phyloP scores from a whole-genome alignment of 257 asterid species.

The Plectranthus barbatus region DNA sequence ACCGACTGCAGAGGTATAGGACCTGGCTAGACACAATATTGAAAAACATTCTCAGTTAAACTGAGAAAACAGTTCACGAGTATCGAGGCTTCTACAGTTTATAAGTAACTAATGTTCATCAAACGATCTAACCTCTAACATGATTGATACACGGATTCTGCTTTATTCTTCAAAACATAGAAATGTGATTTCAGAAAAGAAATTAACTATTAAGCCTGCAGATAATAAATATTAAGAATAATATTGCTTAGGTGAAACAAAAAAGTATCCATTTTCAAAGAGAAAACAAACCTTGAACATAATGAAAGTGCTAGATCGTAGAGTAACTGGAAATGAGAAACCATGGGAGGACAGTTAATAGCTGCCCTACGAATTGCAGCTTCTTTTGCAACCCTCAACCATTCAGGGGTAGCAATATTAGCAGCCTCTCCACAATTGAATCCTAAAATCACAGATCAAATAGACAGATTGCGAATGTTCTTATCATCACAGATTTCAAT shows the following conservation, averaged over 20 bases:
- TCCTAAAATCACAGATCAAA: slow-evolving; percentile 38
- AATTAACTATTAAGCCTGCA: too few species aligned
- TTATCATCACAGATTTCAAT: slow-evolving; percentile 1
- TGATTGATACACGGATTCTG: too few species aligned
- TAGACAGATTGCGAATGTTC: slow-evolving; percentile 5
- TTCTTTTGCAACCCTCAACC: slow-evolving; percentile 93
- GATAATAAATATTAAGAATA: not conserved
- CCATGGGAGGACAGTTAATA: slow-evolving; percentile 93
- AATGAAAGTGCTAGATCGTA: slow-evolving; percentile 85
- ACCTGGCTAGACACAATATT: too few species aligned
- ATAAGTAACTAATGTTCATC: too few species aligned
- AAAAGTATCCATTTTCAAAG: slow-evolving; percentile 15
- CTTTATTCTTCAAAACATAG: too few species aligned
- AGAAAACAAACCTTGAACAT: slow-evolving; percentile 73
- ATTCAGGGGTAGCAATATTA: slow-evolving; percentile 97
- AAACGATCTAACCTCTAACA: too few species aligned
- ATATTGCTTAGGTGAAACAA: slow-evolving; percentile 6
- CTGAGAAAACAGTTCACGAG: too few species aligned
- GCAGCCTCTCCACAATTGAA: slow-evolving; percentile 98
- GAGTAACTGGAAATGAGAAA: slow-evolving; percentile 92
- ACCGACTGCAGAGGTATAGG: too few species aligned
- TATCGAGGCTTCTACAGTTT: too few species aligned
- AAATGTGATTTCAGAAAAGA: too few species aligned
- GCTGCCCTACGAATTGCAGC: slow-evolving; percentile 99
- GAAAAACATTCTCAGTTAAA: too few species aligned